Conservation (phyloP, 352 stramenopile species). For the Halophytophthora polymorphica region DNA sequence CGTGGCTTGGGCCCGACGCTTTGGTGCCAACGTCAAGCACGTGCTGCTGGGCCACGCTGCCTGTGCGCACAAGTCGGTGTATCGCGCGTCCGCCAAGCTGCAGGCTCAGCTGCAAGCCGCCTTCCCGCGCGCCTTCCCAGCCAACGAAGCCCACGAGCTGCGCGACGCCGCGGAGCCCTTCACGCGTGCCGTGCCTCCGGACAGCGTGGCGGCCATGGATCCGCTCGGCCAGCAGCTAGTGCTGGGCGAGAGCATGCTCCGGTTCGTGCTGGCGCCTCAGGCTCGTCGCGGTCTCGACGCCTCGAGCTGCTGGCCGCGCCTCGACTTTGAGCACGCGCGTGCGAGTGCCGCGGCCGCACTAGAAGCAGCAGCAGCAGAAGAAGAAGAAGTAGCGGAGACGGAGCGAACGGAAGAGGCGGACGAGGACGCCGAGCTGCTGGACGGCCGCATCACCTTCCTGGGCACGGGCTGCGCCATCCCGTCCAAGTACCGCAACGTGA, state of each 20-base stretch:
- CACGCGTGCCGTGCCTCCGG: constrained; percentile 22
- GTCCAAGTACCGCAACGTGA: constrained; percentile 98
- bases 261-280: constrained; percentile 53
- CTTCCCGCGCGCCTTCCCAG: constrained; percentile 59
- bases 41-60: constrained; percentile 46
- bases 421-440: constrained; percentile 15
- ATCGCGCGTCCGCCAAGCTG: constrained; percentile 63
- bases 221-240: constrained; percentile 18
- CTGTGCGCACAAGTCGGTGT: constrained; percentile 68
- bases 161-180: constrained; percentile 34
- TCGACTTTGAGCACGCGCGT: constrained; percentile 51
- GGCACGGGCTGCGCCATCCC: constrained; percentile 96
- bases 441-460: constrained; percentile 91
- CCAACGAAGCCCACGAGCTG: constrained; percentile 46
- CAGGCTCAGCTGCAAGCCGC: constrained; percentile 67
- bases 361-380: constrained; percentile 8
- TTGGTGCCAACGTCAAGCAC: constrained; percentile 57
- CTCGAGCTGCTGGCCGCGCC: constrained; percentile 39
- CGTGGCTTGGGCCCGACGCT: constrained; percentile 46
- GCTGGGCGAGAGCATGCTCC: constrained; percentile 71
- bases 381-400: neutral
- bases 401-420: constrained; percentile 5
- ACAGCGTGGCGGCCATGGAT: neutral
- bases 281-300: constrained; percentile 64
- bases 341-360: constrained; percentile 21